phyloP scores from a whole-genome alignment of 768 basidiomycete genomes.

The Kwoniella shandongensis region DNA sequence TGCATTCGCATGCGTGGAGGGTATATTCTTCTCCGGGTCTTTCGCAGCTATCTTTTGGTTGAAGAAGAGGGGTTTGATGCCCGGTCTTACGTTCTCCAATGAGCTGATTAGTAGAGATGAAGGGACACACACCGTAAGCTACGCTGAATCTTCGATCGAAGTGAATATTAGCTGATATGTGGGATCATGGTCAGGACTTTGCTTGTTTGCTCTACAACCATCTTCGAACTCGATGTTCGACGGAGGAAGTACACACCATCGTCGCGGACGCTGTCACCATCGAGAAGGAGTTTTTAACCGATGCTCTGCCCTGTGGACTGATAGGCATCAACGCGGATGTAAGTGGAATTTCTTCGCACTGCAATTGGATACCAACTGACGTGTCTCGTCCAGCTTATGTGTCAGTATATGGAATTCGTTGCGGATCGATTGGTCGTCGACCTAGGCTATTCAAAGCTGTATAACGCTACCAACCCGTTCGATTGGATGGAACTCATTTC shows the following conservation, averaged over 20 bases:
- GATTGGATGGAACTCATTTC: slow-evolving; percentile 87
- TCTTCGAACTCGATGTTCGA: slow-evolving; percentile 37
- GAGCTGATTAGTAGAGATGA: slow-evolving; percentile 50
- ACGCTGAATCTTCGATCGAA: background rate
- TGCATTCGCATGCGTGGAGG: slow-evolving; percentile 53
- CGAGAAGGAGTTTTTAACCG: slow-evolving; percentile 53
- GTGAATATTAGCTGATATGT: background rate
- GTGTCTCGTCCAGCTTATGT: slow-evolving; percentile 44
- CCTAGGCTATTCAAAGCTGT: slow-evolving; percentile 52
- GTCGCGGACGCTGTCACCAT: slow-evolving; percentile 51
- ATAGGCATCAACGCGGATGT: slow-evolving; percentile 52
- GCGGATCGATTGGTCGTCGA: slow-evolving; percentile 51
- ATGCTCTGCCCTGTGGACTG: slow-evolving; percentile 48
- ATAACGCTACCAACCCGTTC: slow-evolving; percentile 53
- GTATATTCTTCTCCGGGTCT: slow-evolving; percentile 54
- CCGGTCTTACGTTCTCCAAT: slow-evolving; percentile 50
- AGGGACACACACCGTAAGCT: slow-evolving; percentile 36
- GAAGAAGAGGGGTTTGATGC: slow-evolving; percentile 54
- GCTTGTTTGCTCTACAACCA: slow-evolving; percentile 33
- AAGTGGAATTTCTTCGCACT: slow-evolving; percentile 1
- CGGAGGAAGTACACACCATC: slow-evolving; percentile 46
- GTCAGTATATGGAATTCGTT: slow-evolving; percentile 54
- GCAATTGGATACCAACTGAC: background rate
- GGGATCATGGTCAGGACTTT: background rate
- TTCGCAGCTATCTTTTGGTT: slow-evolving; percentile 55